phyloP scores from a whole-genome alignment of 176 grass and related monocot genomes.

The Lolium rigidum region DNA sequence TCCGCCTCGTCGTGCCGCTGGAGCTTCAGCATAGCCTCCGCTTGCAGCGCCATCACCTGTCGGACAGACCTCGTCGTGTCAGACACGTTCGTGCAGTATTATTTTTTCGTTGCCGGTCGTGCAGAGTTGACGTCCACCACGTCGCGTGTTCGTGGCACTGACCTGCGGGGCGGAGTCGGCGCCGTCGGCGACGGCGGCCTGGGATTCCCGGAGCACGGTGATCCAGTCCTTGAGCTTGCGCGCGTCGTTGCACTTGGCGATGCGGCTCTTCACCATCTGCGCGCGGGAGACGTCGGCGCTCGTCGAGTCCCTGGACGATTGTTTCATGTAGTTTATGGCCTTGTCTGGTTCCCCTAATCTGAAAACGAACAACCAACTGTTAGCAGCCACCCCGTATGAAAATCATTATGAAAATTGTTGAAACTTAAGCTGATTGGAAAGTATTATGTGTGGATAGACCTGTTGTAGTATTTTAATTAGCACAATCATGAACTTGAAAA shows the following conservation, averaged over 20 bases:
- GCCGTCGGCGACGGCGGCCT: constrained; percentile 73
- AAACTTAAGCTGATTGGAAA: background rate
- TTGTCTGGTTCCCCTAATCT: constrained; percentile 95
- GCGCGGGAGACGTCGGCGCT: constrained; percentile 49
- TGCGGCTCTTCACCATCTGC: constrained; percentile 63
- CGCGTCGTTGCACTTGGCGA: constrained; percentile 73
- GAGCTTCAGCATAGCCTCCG: constrained; percentile 81
- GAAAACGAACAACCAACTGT: background rate
- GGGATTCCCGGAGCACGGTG: constrained; percentile 74
- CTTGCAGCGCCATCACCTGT: constrained; percentile 78
- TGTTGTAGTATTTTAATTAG: background rate
- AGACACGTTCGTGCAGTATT: background rate
- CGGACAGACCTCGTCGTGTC: background rate
- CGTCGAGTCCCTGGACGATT: constrained; percentile 63
- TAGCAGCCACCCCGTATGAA: background rate
- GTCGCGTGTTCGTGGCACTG: background rate
- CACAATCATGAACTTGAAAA: constrained; percentile 39
- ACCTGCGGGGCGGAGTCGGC: constrained; percentile 88
- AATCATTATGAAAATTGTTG: background rate
- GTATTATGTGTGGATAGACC: background rate
- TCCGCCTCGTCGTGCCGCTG: constrained; percentile 83
- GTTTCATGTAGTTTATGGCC: constrained; percentile 75
- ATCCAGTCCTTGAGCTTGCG: constrained; percentile 79
- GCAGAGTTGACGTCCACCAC: background rate
- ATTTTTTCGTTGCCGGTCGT: background rate